Evolutionary conservation across 148 eudicot species (phyloP).

Genomic region (Polygonum maritimum): DNA sequence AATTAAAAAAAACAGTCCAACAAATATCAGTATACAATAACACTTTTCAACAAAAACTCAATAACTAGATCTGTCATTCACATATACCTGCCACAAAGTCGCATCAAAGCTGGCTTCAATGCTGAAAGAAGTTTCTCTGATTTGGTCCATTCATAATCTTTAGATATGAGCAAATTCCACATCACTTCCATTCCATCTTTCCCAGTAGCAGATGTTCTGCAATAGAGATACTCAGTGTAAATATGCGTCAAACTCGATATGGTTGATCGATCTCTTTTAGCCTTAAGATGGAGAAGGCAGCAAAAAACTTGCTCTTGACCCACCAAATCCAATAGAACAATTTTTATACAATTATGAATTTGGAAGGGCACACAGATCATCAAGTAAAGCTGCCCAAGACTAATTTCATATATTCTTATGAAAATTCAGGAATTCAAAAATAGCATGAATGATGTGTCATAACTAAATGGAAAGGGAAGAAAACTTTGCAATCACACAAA

Average conservation of each 20-base stretch:
- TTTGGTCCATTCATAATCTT: slow-evolving; percentile 47
- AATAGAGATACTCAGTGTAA: slow-evolving; percentile 7
- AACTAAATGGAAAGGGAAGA: not conserved
- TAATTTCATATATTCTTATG: not conserved
- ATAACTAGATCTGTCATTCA: not conserved
- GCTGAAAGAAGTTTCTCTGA: slow-evolving; percentile 39
- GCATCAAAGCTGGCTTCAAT: slow-evolving; percentile 53
- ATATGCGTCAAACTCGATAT: not conserved
- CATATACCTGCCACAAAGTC: slow-evolving; percentile 79
- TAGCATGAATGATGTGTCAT: not conserved
- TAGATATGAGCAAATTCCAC: slow-evolving; percentile 52
- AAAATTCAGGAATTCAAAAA: not conserved
- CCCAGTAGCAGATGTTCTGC: slow-evolving; percentile 42
- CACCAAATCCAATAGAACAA: not conserved
- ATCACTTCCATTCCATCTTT: slow-evolving; percentile 58
- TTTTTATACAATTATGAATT: not conserved
- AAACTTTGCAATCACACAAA: not conserved
- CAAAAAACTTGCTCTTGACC: not conserved
- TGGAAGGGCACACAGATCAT: not conserved
- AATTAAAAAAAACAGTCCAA: not conserved
- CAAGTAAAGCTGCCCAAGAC: not conserved
- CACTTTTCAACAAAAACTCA: not conserved
- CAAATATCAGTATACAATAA: not conserved
- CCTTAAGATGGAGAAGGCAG: not conserved
- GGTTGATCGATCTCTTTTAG: not conserved